Percentiles rank a stretch among this genome's conserved stretches.
These are phyloP conservation scores for Globisporangium orthogonon DNA, from an alignment of 352 stramenopile genomes.

Conservation along the genomic window DNA sequence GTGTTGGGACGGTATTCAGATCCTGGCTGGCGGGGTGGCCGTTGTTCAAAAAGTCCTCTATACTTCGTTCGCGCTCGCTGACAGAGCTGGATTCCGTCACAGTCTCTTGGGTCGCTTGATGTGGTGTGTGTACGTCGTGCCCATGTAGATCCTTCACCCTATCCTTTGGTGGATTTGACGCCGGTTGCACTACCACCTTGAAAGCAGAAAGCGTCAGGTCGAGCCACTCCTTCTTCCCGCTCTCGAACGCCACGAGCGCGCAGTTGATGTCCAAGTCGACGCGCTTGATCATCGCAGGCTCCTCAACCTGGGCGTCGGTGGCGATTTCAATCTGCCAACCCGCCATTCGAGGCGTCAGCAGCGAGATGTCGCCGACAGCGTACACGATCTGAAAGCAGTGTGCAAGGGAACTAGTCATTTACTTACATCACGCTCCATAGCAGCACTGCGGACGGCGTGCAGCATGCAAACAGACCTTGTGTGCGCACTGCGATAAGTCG, in stretches of 20 bases:
- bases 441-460: not conserved
- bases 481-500: conserved; percentile 17
- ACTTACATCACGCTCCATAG: not conserved
- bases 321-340: conserved; percentile 40
- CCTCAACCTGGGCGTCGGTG: conserved; percentile 15
- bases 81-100: not conserved
- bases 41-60: not conserved
- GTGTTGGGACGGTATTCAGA: not conserved
- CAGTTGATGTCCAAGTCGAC: conserved; percentile 51
- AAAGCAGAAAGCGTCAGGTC: conserved; percentile 39
- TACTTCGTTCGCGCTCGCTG: not conserved
- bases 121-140: not conserved
- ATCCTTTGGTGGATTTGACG: not conserved
- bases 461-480: conserved; percentile 23
- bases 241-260: conserved; percentile 34
- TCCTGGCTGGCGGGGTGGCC: not conserved
- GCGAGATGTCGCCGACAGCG: conserved; percentile 24
- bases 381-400: conserved; percentile 27
- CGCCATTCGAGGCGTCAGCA: conserved; percentile 27
- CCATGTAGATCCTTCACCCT: not conserved
- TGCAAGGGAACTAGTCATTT: too few relatives aligned
- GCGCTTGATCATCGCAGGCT: conserved; percentile 33
- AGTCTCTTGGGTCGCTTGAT: not conserved
- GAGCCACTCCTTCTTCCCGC: conserved; percentile 45
- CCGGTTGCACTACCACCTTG: conserved; percentile 21